phyloP scores from a whole-genome alignment of 306 rosid species.

The Trifolium subterraneum region DNA sequence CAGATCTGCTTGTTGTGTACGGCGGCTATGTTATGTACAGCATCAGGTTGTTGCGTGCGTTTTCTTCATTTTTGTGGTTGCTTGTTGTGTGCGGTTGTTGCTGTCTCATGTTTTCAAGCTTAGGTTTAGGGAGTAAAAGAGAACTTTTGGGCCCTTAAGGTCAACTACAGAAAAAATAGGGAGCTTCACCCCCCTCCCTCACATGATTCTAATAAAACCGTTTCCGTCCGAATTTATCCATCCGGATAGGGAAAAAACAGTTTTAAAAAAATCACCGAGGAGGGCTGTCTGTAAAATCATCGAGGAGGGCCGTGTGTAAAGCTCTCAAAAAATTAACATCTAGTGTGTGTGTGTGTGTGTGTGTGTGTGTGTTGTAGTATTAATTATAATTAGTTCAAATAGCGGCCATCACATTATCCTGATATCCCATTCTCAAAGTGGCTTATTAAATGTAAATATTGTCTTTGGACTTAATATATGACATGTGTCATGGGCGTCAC shows the following conservation, averaged over 20 bases:
- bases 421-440: neutral
- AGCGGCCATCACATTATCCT: neutral
- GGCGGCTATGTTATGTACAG: neutral
- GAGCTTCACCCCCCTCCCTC: neutral
- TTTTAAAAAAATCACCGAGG: neutral
- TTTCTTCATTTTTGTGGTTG: neutral
- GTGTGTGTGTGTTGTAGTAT: neutral
- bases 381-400: neutral
- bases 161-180: neutral
- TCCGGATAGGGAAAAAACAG: neutral
- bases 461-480: neutral
- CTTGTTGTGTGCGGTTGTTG: neutral
- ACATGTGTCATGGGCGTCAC: neutral
- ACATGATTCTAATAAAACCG: neutral
- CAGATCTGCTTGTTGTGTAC: neutral
- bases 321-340: neutral
- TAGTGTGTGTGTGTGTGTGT: neutral
- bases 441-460: neutral
- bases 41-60: neutral
- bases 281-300: no score
- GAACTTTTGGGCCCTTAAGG: conserved; percentile 1
- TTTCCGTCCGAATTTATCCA: neutral
- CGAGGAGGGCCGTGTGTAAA: neutral
- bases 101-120: neutral
- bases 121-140: neutral